Evolutionary conservation across 2,329 filamentous ascomycete genomes (phyloP), one percentile per base, ranked within the genome.

Genomic region (Colletotrichum acutatum): DNA sequence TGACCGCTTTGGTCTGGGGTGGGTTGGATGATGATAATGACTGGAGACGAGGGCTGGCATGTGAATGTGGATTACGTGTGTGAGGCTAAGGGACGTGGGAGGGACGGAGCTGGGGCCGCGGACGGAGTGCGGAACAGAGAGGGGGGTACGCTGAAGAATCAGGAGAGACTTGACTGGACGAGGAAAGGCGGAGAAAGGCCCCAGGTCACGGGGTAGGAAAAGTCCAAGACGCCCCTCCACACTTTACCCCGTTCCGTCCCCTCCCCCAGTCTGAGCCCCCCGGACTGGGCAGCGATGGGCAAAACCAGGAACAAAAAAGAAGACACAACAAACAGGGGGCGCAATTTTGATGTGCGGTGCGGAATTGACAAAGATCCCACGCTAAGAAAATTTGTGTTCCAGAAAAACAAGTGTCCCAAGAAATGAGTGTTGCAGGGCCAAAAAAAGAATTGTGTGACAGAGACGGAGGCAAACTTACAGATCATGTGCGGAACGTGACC

Each of bases 401-500:
- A 24, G 46, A 49, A 49, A 57, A 53, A 26, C 7, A 24, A 5
- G 11, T 30, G 28, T 30, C 7, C 28, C 28, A 28, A 60, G 5
- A 64, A 34, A 7, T 11, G 7, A 53, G 26, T 12, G n/a, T 37
- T 37, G 34, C 14, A 37, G 19, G 22, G 46, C 22, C 12, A 4
- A 49, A n/a, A n/a, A 22, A 22, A 11, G 19, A 19, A n/a, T 16
- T 19, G 22, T 14, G 53, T 14, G n/a, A 53, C 64, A 34, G 5
- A 34, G 14, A 30, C 12, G 71, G 14, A 22, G 52, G 49, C 61
- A 28, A 32, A 84, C 86, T 85, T 84, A 88, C 86, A 86, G 75
- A 86, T 81, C 77, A 86, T 81, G 78, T 86, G 84, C 76, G 86
- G 83, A 70, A 85, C 82, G 76, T 87, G 86, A 78, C 81, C 82